A percentile compares a stretch with the other conserved stretches of the same genome.
Conservation (phyloP, 2,329 filamentous ascomycete species). For the Aspergillus sp. region DNA sequence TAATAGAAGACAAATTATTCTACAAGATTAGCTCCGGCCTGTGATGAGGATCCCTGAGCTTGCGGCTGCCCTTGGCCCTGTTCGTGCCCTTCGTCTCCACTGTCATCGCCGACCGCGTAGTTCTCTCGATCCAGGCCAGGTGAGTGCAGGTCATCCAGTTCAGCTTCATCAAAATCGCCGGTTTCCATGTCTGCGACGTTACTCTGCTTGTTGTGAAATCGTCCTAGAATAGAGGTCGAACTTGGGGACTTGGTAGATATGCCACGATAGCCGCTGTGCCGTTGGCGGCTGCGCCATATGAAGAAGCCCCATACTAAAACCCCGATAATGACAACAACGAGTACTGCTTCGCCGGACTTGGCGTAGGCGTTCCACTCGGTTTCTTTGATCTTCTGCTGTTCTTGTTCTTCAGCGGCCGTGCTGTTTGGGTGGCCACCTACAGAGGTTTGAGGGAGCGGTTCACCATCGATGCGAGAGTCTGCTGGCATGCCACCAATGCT, state of each 20-base stretch:
- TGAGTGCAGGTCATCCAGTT: constrained; percentile 56
- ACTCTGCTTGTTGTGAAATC: constrained; percentile 46
- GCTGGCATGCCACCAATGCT: constrained; percentile 78
- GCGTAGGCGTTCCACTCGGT: constrained; percentile 89
- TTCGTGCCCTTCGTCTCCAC: constrained; percentile 32
- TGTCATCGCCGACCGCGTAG: constrained; percentile 52
- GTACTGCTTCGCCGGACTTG: constrained; percentile 79
- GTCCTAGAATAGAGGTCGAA: constrained; percentile 45
- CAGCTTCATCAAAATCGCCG: constrained; percentile 62
- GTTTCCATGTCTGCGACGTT: constrained; percentile 56
- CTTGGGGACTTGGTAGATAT: constrained; percentile 47
- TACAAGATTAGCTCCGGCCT: constrained; percentile 7
- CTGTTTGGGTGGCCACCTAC: constrained; percentile 73
- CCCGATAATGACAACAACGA: constrained; percentile 76
- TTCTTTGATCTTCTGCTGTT: constrained; percentile 72
- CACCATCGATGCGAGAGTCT: constrained; percentile 80
- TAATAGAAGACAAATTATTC: constrained; percentile 3
- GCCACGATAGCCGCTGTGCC: constrained; percentile 44
- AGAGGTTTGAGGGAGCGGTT: constrained; percentile 74
- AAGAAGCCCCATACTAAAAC: constrained; percentile 74
- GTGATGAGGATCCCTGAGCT: constrained; percentile 10
- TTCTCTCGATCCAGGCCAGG: constrained; percentile 36
- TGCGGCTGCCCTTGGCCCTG: constrained; percentile 12
- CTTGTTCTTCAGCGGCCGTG: constrained; percentile 65
- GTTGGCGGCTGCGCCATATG: constrained; percentile 58